These are phyloP conservation scores for Babesia gibsoni DNA, from an alignment of 169 alveolate species.

Conservation along the genomic window DNA sequence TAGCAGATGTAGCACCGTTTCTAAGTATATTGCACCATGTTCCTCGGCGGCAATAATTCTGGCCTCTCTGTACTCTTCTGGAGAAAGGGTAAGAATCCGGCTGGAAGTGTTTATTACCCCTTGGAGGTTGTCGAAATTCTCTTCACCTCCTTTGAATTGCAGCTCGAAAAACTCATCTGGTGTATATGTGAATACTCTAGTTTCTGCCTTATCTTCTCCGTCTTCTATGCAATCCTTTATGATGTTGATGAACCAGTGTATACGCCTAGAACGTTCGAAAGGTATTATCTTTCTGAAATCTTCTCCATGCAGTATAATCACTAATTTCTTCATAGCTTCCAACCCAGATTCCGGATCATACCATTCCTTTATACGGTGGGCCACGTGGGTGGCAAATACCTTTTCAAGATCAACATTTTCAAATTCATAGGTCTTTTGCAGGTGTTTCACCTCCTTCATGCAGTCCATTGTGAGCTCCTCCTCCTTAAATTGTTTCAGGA, in stretches of 20 bases:
- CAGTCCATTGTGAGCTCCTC: conserved; percentile 25
- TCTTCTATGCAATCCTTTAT: conserved; percentile 23
- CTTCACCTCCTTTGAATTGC: conserved; percentile 12
- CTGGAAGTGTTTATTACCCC: conserved; percentile 10
- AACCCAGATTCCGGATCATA: conserved; percentile 46
- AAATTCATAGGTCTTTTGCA: conserved; percentile 36
- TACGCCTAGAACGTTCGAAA: conserved; percentile 26
- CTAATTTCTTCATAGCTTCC: conserved; percentile 12
- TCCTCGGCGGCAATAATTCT: conserved; percentile 13
- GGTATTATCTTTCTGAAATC: conserved; percentile 21
- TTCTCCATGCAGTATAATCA: not conserved
- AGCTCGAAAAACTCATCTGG: conserved; percentile 18
- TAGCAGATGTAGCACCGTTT: not conserved
- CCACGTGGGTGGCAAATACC: conserved; percentile 5
- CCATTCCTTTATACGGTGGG: conserved; percentile 11
- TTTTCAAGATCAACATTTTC: conserved; percentile 10
- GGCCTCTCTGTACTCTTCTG: conserved; percentile 12
- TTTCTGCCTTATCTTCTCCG: conserved; percentile 6
- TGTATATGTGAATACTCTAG: conserved; percentile 3
- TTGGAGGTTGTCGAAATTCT: conserved; percentile 14
- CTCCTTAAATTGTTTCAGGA: conserved; percentile 19
- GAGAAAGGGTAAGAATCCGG: not conserved
- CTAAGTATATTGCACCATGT: not conserved
- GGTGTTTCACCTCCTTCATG: conserved; percentile 37
- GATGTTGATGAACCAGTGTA: conserved; percentile 52